phyloP scores from a whole-genome alignment of 306 rosid genomes.

The Gillenia trifoliata region DNA sequence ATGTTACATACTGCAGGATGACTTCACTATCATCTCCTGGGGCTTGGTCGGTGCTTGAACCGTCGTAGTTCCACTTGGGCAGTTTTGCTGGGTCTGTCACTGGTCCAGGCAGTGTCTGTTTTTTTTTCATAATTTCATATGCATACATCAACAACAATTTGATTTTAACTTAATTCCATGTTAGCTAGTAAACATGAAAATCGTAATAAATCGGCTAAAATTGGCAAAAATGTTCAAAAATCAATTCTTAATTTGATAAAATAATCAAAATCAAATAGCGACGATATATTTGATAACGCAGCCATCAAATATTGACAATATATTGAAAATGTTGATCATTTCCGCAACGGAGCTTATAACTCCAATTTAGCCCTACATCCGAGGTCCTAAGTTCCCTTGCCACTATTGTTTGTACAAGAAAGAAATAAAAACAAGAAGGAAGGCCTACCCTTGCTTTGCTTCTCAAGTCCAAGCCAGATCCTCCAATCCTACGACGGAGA shows the following conservation, averaged over 20 bases:
- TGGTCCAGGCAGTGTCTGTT: conserved; percentile 41
- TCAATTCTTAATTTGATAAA: background rate
- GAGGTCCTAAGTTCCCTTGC: too few relatives aligned
- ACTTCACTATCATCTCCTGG: conserved; percentile 52
- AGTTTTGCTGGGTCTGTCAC: conserved; percentile 43
- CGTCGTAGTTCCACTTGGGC: conserved; percentile 56
- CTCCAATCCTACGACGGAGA: conserved; percentile 40
- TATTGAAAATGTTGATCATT: too few relatives aligned
- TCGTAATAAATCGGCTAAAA: too few relatives aligned
- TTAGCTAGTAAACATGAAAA: background rate
- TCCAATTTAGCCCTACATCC: too few relatives aligned
- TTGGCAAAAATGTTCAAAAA: background rate
- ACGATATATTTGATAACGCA: too few relatives aligned
- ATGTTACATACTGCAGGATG: conserved; percentile 34
- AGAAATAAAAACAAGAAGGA: too few relatives aligned
- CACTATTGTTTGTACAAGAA: too few relatives aligned
- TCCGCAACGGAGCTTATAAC: too few relatives aligned
- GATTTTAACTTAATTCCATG: background rate
- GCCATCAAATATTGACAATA: too few relatives aligned
- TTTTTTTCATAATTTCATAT: background rate
- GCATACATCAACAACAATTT: background rate
- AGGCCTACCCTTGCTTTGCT: conserved; percentile 49
- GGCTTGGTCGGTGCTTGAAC: conserved; percentile 55
- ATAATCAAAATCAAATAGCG: too few relatives aligned
- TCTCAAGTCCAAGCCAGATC: conserved; percentile 53